Evolutionary conservation across 2,329 filamentous ascomycete genomes (phyloP).

Genomic region (Chrysoporthe cubensis): DNA sequence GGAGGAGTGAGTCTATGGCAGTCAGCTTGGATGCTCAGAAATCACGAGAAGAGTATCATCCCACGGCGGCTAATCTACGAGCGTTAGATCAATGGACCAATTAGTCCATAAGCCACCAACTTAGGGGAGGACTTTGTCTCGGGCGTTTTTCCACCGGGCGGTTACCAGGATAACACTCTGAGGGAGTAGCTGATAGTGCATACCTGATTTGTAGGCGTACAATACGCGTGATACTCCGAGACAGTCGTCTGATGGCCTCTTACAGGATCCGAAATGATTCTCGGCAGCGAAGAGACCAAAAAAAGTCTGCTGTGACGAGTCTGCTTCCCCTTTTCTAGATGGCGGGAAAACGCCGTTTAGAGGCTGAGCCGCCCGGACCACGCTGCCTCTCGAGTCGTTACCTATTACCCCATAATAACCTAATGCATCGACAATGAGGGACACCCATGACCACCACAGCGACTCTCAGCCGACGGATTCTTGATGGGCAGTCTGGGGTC

Average conservation of each 20-base stretch:
- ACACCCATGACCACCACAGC: not conserved
- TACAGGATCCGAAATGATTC: not conserved
- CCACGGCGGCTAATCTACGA: not conserved
- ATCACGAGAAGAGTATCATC: not conserved
- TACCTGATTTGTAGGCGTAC: not conserved
- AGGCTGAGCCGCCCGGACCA: not conserved
- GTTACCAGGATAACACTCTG: not conserved
- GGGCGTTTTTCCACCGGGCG: not conserved
- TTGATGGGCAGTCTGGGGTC: not conserved
- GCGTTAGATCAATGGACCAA: not conserved
- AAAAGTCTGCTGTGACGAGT: not conserved
- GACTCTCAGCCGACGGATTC: not conserved
- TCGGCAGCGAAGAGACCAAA: not conserved
- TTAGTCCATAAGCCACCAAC: no score
- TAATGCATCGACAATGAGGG: constrained; percentile 12
- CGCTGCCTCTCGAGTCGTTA: constrained; percentile 8
- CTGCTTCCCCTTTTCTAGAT: not conserved
- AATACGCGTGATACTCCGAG: not conserved
- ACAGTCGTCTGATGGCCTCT: not conserved
- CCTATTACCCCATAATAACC: constrained; percentile 31
- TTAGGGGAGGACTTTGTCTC: not conserved
- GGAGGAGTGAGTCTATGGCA: not conserved
- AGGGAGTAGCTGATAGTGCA: not conserved
- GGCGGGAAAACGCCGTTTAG: constrained; percentile 1
- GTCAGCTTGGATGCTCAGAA: not conserved